Evolutionary conservation across 306 rosid genomes (phyloP), one percentile per base, ranked within the genome.

Genomic region (Malus asiatica): DNA sequence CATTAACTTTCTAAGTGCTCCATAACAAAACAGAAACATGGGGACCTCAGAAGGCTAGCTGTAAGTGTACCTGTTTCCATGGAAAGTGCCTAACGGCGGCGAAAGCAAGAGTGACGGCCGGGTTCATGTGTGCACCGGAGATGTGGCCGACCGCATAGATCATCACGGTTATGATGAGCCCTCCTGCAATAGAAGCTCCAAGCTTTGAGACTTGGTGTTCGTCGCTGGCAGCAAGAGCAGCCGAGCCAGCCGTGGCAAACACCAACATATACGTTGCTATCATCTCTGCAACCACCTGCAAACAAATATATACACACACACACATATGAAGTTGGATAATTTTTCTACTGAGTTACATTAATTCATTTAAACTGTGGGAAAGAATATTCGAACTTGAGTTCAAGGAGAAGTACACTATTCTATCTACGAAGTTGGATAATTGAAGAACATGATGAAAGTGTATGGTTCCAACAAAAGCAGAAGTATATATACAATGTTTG

Each of bases 101-200:
- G 61, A 93, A 89, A 45, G 97, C 93, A 25, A 93, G 63, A 73
- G 98, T 91, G 35, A 93, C 97, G 0, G 93, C 93, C 0, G 96
- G 98, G 78, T 93, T 93, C 92, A 91, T 89, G 71, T 93, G 98
- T 6, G 96, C 97, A 1, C 97, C 93, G 4, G 98, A 91, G 78
- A 93, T 86, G 76, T 93, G 98, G n/a, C 97, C 97, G 2, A 91
- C 95, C 0, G 93, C 80, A 64, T 93, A 88, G 75, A 93, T 93
- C 98, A 93, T 83, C 19, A 86, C 90, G 0, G 87, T 90, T 42
- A 93, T 93, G 1, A 91, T 82, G 33, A 89, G 84, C 4, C 98
- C 98, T 59, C 89, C 91, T 15, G 89, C 90, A 1, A 93, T 73
- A 22, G 97, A 89, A 18, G 96, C 98, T 82, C 75, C 98, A 1